Percentiles rank a stretch among this genome's conserved stretches.
These are phyloP conservation scores for Aspergillus biplanus DNA, from an alignment of 495 filamentous ascomycete genomes.

Conservation along the genomic window DNA sequence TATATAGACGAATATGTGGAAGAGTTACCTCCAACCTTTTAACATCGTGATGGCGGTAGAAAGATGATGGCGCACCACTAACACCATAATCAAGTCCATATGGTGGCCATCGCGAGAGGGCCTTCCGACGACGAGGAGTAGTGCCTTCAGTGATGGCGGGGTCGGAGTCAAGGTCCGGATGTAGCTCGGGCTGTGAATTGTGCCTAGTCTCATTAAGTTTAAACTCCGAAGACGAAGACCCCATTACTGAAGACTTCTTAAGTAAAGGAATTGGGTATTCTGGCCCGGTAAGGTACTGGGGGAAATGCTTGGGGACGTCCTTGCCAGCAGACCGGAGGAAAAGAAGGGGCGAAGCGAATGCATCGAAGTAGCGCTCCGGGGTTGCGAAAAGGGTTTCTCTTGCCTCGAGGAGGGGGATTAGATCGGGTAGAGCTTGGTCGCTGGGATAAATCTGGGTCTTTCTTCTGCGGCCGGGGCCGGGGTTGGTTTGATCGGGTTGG, in stretches of 20 bases:
- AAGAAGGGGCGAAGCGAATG: conserved; percentile 62
- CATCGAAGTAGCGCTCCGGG: conserved; percentile 56
- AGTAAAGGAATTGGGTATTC: conserved; percentile 42
- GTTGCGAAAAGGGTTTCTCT: conserved; percentile 48
- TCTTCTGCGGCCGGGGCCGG: background rate
- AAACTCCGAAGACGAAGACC: too few species aligned
- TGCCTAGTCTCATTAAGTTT: too few species aligned
- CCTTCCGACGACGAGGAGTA: conserved; percentile 38
- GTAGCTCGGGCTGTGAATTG: background rate
- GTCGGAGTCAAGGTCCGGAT: background rate
- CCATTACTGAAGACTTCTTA: background rate
- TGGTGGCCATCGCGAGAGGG: conserved; percentile 46
- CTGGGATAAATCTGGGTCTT: background rate
- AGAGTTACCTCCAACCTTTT: conserved; percentile 35
- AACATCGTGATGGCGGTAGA: conserved; percentile 22
- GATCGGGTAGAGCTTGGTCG: conserved; percentile 33
- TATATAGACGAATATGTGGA: conserved; percentile 39
- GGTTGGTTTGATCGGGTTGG: background rate
- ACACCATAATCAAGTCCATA: conserved; percentile 43
- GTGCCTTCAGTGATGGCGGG: conserved; percentile 4
- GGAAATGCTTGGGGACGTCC: conserved; percentile 40
- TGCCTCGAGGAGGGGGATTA: conserved; percentile 42
- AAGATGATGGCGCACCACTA: conserved; percentile 23
- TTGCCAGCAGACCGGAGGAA: conserved; percentile 57
- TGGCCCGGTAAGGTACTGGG: conserved; percentile 39